Evolutionary conservation across 306 rosid genomes (phyloP).

Genomic region (Heteromeles arbutifolia): DNA sequence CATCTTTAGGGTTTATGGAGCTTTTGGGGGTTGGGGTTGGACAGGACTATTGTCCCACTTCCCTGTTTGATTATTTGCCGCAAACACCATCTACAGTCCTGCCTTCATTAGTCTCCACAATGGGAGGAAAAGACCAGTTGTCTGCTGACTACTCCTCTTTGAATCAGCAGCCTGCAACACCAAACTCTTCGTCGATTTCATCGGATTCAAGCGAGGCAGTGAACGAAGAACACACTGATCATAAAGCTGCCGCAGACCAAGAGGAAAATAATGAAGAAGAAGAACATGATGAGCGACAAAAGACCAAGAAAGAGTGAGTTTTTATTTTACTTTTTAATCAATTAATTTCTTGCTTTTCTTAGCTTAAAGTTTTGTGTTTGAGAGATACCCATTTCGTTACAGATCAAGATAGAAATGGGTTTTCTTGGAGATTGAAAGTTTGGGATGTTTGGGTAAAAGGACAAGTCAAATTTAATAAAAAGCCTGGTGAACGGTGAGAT

Average conservation of each 20-base stretch:
- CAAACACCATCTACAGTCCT: constrained; percentile 17
- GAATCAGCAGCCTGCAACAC: constrained; percentile 64
- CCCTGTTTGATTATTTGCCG: constrained; percentile 39
- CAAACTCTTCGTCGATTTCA: constrained; percentile 86
- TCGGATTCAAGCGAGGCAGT: constrained; percentile 62
- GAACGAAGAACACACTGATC: constrained; percentile 42
- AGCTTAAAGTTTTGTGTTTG: background rate
- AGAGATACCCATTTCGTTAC: constrained; percentile 4
- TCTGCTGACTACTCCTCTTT: constrained; percentile 18
- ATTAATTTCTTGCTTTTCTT: background rate
- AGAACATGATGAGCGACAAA: constrained; percentile 9
- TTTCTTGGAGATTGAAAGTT: background rate
- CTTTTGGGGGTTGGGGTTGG: constrained; percentile 35
- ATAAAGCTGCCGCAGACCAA: constrained; percentile 17
- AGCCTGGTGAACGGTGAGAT: background rate
- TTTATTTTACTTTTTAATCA: background rate
- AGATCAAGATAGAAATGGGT: constrained; percentile 1
- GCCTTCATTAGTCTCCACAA: constrained; percentile 10
- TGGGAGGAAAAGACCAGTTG: constrained; percentile 23
- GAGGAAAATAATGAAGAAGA: constrained; percentile 11
- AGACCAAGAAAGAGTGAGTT: constrained; percentile 56
- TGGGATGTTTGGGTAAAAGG: background rate
- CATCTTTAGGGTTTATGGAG: constrained; percentile 74
- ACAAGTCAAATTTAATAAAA: background rate
- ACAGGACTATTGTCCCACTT: constrained; percentile 24